Percentiles rank a stretch among this genome's conserved stretches.
These are phyloP conservation scores for Cetradonia linearis DNA, from an alignment of 495 filamentous ascomycete genomes.

Conservation along the genomic window DNA sequence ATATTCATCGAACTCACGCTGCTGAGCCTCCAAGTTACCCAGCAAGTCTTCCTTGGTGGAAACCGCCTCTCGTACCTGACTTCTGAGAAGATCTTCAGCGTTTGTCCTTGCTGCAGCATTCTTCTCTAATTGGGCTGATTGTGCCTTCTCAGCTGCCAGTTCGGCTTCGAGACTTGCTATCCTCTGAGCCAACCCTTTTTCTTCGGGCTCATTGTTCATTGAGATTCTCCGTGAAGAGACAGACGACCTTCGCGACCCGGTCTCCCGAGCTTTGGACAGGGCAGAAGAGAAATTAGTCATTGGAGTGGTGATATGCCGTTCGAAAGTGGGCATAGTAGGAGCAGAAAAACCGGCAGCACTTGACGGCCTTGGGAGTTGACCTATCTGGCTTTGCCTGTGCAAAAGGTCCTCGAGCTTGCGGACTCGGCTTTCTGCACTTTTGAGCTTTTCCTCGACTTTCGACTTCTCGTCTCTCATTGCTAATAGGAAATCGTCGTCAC, in stretches of 20 bases:
- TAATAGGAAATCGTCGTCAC: constrained; percentile 65
- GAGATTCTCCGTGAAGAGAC: constrained; percentile 57
- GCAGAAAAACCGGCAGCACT: constrained; percentile 54
- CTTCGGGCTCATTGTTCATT: constrained; percentile 53
- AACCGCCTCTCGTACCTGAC: constrained; percentile 44
- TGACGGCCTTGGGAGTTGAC: constrained; percentile 44
- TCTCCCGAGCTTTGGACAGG: constrained; percentile 45
- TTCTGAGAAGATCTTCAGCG: constrained; percentile 54
- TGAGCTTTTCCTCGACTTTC: constrained; percentile 69
- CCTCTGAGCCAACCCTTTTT: constrained; percentile 54
- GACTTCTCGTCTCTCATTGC: constrained; percentile 67
- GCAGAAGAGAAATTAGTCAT: constrained; percentile 37
- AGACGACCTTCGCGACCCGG: constrained; percentile 51
- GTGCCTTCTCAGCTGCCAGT: constrained; percentile 54
- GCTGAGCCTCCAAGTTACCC: constrained; percentile 84
- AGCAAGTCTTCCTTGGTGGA: constrained; percentile 92
- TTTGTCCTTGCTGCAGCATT: constrained; percentile 48
- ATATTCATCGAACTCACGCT: constrained; percentile 79
- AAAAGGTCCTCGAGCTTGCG: constrained; percentile 87
- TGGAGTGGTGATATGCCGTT: constrained; percentile 24
- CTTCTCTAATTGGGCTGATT: constrained; percentile 44
- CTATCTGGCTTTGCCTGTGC: constrained; percentile 67
- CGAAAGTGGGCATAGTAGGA: constrained; percentile 12
- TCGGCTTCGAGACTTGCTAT: constrained; percentile 77
- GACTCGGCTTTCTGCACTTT: constrained; percentile 81